Evolutionary conservation across 2,329 filamentous ascomycete genomes (phyloP).

Genomic region (Sporothrix brunneoviolacea): DNA sequence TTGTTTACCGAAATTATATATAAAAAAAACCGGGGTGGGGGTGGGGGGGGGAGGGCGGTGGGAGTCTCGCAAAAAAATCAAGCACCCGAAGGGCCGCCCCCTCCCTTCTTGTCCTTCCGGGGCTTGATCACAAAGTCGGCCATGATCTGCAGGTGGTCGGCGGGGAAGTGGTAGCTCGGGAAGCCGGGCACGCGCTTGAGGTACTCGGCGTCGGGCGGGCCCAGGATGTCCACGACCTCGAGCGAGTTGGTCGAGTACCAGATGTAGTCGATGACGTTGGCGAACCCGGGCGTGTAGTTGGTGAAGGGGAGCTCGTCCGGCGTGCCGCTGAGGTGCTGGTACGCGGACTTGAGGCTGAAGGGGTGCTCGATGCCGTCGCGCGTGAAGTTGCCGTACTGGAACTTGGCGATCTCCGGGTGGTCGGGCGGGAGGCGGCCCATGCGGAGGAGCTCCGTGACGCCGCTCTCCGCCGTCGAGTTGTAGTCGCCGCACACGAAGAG

Average conservation of each 20-base stretch:
- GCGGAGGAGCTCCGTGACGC: slow-evolving; percentile 84
- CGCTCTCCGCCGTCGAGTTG: slow-evolving; percentile 82
- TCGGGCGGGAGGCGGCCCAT: slow-evolving; percentile 70
- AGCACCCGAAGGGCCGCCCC: too few species aligned
- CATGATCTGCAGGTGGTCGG: slow-evolving; percentile 85
- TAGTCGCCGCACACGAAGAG: slow-evolving; percentile 91
- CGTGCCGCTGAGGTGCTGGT: slow-evolving; percentile 73
- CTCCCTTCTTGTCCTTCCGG: slow-evolving; percentile 72
- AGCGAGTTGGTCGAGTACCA: slow-evolving; percentile 93
- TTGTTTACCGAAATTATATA: neutral
- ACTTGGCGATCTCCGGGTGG: slow-evolving; percentile 71
- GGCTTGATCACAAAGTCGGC: slow-evolving; percentile 85
- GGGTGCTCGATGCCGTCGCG: slow-evolving; percentile 88
- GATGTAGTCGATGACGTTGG: slow-evolving; percentile 90
- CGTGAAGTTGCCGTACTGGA: slow-evolving; percentile 90
- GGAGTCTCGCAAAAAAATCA: too few species aligned
- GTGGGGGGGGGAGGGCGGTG: too few species aligned
- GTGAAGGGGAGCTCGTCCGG: slow-evolving; percentile 84
- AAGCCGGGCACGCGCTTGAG: slow-evolving; percentile 83
- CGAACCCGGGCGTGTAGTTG: slow-evolving; percentile 93
- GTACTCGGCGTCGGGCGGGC: slow-evolving; percentile 79
- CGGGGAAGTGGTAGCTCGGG: slow-evolving; percentile 90
- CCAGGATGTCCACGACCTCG: slow-evolving; percentile 75
- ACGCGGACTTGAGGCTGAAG: slow-evolving; percentile 88
- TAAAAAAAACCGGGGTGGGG: too few species aligned